phyloP scores from a whole-genome alignment of 495 filamentous ascomycete species.

The Astrocystis sublimbata region DNA sequence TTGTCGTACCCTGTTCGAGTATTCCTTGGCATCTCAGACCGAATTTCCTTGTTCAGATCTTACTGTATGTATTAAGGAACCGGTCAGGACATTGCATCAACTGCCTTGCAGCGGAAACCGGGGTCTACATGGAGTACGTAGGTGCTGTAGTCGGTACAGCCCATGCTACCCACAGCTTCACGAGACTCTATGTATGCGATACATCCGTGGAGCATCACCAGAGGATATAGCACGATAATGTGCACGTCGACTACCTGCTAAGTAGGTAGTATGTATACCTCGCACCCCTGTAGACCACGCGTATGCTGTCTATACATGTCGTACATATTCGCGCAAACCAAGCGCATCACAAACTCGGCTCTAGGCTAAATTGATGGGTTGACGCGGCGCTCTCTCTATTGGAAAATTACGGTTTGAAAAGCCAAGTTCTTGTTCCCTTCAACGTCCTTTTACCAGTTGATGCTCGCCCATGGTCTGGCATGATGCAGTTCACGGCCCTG shows the following conservation, averaged over 20 bases:
- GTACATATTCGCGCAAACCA: constrained; percentile 13
- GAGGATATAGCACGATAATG: background rate
- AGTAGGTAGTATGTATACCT: too few relatives aligned
- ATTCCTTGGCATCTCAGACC: constrained; percentile 14
- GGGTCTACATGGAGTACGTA: constrained; percentile 9
- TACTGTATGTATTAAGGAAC: constrained; percentile 6
- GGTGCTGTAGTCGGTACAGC: background rate
- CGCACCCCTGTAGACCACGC: background rate
- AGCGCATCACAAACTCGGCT: constrained; percentile 2
- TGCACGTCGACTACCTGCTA: constrained; percentile 2
- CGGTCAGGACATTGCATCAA: constrained; percentile 20
- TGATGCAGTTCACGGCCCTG: constrained; percentile 8
- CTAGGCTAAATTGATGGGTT: constrained; percentile 14
- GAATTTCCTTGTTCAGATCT: constrained; percentile 1
- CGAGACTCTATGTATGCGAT: background rate
- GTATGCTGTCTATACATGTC: constrained; percentile 12
- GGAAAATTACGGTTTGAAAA: background rate
- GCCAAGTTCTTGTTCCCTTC: background rate
- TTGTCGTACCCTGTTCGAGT: constrained; percentile 10
- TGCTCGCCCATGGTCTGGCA: constrained; percentile 6
- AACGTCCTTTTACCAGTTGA: background rate
- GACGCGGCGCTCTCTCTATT: constrained; percentile 5
- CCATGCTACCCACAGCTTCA: constrained; percentile 1
- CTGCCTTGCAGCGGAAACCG: constrained; percentile 10
- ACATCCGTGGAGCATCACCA: constrained; percentile 5